Evolutionary conservation across 495 filamentous ascomycete genomes (phyloP).

Genomic region (Astrothelium macrocarpum): DNA sequence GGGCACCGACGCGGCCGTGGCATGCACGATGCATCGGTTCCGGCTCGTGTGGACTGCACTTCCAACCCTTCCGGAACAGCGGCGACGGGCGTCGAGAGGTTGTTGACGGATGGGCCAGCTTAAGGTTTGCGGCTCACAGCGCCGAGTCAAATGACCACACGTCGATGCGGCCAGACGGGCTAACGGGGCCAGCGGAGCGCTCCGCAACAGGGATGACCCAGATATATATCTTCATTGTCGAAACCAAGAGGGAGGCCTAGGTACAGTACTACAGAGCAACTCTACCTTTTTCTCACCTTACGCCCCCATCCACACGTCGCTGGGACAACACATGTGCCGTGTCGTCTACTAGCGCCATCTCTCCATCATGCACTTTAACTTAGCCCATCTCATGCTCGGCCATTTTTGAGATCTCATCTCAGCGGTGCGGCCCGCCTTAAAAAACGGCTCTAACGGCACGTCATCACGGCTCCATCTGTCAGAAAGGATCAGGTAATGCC

Average conservation of each 20-base stretch:
- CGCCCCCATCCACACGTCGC: neutral
- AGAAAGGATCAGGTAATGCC: neutral
- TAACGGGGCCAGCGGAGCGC: neutral
- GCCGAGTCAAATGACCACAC: neutral
- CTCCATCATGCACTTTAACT: neutral
- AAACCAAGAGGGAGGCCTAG: neutral
- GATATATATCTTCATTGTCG: neutral
- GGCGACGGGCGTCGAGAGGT: neutral
- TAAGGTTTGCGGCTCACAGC: neutral
- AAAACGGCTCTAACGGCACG: neutral
- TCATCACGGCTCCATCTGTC: neutral
- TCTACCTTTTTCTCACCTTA: neutral
- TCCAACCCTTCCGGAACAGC: neutral
- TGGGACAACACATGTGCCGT: no score
- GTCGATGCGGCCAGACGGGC: conserved; percentile 4
- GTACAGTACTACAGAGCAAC: neutral
- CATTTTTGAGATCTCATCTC: neutral
- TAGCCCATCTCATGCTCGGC: neutral
- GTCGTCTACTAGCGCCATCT: neutral
- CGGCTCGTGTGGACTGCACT: neutral
- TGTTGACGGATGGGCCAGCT: neutral
- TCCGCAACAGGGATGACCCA: neutral
- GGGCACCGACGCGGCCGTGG: neutral
- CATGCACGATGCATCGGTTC: neutral
- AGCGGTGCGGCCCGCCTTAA: neutral